Evolutionary conservation across 2,329 filamentous ascomycete species (phyloP).

Genomic region (Colletotrichum camelliae): DNA sequence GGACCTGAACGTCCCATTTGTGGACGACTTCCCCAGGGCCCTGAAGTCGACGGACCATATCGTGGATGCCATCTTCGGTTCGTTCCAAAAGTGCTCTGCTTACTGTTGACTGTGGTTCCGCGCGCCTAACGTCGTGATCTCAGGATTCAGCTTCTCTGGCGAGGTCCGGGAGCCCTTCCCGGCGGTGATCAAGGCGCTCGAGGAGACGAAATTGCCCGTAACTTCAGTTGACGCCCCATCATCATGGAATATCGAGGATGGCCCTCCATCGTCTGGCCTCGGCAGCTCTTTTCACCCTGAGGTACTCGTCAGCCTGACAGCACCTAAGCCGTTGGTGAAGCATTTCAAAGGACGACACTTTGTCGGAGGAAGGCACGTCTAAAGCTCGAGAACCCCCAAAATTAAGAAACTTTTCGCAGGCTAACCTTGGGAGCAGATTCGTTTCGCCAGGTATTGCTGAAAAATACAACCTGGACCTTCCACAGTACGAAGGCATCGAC

Average conservation of each 20-base stretch:
- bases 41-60: slow-evolving; percentile 77
- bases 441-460: slow-evolving; percentile 77
- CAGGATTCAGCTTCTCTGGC: slow-evolving; percentile 90
- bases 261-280: slow-evolving; percentile 78
- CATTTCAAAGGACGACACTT: slow-evolving; percentile 90
- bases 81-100: slow-evolving; percentile 23
- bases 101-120: neutral
- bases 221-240: slow-evolving; percentile 92
- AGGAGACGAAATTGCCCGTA: slow-evolving; percentile 76
- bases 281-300: slow-evolving; percentile 83
- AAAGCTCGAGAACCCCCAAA: neutral
- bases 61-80: slow-evolving; percentile 92
- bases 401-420: neutral
- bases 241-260: slow-evolving; percentile 90
- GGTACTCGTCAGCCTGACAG: slow-evolving; percentile 86
- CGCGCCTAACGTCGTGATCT: slow-evolving; percentile 12
- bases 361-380: slow-evolving; percentile 76
- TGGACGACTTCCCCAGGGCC: slow-evolving; percentile 75
- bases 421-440: slow-evolving; percentile 61
- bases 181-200: slow-evolving; percentile 77
- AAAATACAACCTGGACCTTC: slow-evolving; percentile 86
- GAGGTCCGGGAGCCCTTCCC: slow-evolving; percentile 93
- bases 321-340: slow-evolving; percentile 88
- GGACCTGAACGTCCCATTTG: slow-evolving; percentile 83
- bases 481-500: slow-evolving; percentile 83